These are phyloP conservation scores for Candida railenensis DNA, from an alignment of 805 yeast genomes.

Conservation along the genomic window DNA sequence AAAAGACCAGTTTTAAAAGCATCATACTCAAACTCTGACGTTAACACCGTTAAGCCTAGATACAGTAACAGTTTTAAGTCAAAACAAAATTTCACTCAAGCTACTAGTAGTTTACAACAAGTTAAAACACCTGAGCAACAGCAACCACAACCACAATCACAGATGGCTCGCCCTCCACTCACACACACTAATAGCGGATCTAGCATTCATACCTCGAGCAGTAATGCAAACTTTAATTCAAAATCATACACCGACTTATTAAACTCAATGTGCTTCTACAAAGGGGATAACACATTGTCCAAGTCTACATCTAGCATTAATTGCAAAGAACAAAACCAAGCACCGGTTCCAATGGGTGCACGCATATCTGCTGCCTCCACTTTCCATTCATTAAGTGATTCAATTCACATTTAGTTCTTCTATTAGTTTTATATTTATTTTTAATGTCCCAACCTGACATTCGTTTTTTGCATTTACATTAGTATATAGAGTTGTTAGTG, in stretches of 20 bases:
- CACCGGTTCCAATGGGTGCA: background rate
- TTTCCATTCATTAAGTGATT: conserved; percentile 33
- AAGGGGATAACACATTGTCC: conserved; percentile 13
- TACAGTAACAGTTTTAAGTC: conserved; percentile 28
- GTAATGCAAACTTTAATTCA: conserved; percentile 19
- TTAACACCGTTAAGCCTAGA: conserved; percentile 12
- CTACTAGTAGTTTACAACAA: conserved; percentile 8
- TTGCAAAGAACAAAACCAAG: conserved; percentile 2
- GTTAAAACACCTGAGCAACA: conserved; percentile 4
- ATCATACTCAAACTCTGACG: conserved; percentile 19
- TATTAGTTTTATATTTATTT: conserved; percentile 1
- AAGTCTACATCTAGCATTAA: conserved; percentile 1
- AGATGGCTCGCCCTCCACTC: background rate
- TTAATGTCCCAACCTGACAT: background rate
- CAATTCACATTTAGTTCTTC: conserved; percentile 24
- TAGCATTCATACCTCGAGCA: background rate
- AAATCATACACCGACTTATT: conserved; percentile 33
- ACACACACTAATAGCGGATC: background rate
- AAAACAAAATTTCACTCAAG: conserved; percentile 1
- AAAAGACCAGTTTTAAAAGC: conserved; percentile 18
- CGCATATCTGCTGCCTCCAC: conserved; percentile 28
- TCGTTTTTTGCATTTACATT: background rate
- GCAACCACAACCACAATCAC: conserved; percentile 3
- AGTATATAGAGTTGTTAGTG: background rate
- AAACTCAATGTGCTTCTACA: conserved; percentile 36